Base-by-base conservation (phyloP, 768 basidiomycete species). In the Collybia nuda region DNA sequence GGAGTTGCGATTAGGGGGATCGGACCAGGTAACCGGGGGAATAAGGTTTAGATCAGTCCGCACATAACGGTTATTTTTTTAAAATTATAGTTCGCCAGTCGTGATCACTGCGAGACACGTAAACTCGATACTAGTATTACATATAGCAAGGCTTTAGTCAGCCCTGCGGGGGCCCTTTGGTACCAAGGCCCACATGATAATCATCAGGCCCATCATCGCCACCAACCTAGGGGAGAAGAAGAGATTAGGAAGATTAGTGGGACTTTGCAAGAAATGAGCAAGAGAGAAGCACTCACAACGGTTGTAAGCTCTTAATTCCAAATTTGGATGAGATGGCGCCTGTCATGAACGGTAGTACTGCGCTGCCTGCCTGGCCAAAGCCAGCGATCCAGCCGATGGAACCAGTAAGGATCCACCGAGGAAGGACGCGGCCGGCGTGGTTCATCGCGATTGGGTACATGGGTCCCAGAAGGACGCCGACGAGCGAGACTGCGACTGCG, bases 401-500 rank as follows among this genome's bases (percentile, higher is more conserved):
- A 19, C 77, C 80, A 40, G 75, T 79, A 22, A 90, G 73, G 7
- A 93, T 72, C 77, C 84, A 85, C 6, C 75, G 74, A 5, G 91
- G 92, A 7, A 94, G 66, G 46, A 91, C 73, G 1, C 81, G 75
- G 5, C 82, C 78, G 1, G 85, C 71, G 39, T 87, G 79, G 60
- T 86, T 88, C 81, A 93, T 83, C 7, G 81, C 74, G 39, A 88
- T 79, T 1, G 86, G 86, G 60, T 85, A 90, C 70, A 90, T 80
- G 2, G 87, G 88, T 0, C 87, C 89, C n/a, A 91, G 71, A 19
- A 89, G 65, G 7, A 89, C 42, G 15, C 88, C 89, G 14, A 88
- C 67, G 40, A 88, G 56, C 2, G 85, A 76, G 19, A 90, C 75
- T 0, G 84, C 80, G 3, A 89, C 72, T 2, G 80, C 88, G 56